These are phyloP conservation scores for Phytophthora capsici DNA, from an alignment of 352 stramenopile genomes.

Conservation along the genomic window DNA sequence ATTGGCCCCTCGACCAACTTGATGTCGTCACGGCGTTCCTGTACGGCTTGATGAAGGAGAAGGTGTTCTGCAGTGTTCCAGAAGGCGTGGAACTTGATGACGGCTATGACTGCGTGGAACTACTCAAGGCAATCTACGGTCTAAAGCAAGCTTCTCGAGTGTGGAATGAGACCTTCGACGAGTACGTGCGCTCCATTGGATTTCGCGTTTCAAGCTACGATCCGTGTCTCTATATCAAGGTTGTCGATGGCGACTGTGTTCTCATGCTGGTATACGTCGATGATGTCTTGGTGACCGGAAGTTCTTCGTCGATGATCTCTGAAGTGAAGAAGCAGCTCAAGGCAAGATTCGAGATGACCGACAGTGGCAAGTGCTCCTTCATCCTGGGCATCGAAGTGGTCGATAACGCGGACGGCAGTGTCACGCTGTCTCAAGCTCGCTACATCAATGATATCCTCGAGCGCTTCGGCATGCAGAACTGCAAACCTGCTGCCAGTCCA, in stretches of 20 bases:
- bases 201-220: neutral
- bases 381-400: no score
- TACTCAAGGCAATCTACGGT: constrained; percentile 6
- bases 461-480: constrained; percentile 12
- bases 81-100: constrained; percentile 2
- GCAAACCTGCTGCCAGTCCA: constrained; percentile 5
- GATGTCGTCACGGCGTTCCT: neutral
- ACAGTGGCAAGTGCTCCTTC: no score
- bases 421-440: neutral
- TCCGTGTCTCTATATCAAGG: no score
- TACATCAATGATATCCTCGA: constrained; percentile 12
- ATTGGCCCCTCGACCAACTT: neutral
- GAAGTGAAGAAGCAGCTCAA: neutral
- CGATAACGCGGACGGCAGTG: no score
- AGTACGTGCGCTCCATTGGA: constrained; percentile 10
- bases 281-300: neutral
- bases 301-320: neutral
- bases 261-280: neutral
- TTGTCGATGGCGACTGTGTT: neutral
- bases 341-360: no score
- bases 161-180: constrained; percentile 8
- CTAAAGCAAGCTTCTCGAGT: constrained; percentile 1
- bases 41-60: neutral
- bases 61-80: neutral
- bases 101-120: constrained; percentile 1